Evolutionary conservation across 371 early-diverging fungal species (phyloP).

Genomic region (Rhizomucor miehei): DNA sequence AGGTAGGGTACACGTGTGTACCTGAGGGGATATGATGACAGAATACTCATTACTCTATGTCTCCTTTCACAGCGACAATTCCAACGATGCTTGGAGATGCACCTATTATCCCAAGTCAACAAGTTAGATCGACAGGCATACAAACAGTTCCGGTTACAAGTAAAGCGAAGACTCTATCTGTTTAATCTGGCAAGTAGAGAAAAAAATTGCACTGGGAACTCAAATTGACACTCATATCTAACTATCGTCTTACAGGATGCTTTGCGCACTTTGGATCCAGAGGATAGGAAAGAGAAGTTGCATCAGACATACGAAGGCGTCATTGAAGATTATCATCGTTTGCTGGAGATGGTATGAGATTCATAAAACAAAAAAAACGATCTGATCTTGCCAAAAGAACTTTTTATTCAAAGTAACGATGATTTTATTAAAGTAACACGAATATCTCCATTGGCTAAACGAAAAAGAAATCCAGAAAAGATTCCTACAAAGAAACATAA

Average conservation of each 20-base stretch:
- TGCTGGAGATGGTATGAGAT: constrained; percentile 53
- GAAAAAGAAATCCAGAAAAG: no score
- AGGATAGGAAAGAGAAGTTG: constrained; percentile 68
- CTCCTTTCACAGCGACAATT: constrained; percentile 60
- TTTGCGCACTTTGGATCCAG: constrained; percentile 58
- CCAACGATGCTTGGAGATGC: constrained; percentile 77
- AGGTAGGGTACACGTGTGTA: constrained; percentile 28
- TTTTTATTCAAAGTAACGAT: no score
- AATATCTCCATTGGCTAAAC: no score
- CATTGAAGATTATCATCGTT: constrained; percentile 76
- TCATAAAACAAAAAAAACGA: background rate
- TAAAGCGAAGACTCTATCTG: constrained; percentile 78
- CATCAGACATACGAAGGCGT: constrained; percentile 72
- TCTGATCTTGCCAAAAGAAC: no score
- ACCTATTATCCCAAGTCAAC: constrained; percentile 58
- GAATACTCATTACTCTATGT: background rate
- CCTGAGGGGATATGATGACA: no score
- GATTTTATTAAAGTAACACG: no score
- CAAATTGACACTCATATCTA: background rate
- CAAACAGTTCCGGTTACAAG: constrained; percentile 68
- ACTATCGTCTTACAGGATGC: constrained; percentile 44
- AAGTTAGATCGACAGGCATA: constrained; percentile 47
- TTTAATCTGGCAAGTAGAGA: constrained; percentile 62
- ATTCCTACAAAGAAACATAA: no score
- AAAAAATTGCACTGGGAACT: background rate